Percentiles rank a stretch among this genome's conserved stretches.
Evolutionary conservation across 805 yeast species (phyloP).

Genomic region (Kodamaea lidongshanica): DNA sequence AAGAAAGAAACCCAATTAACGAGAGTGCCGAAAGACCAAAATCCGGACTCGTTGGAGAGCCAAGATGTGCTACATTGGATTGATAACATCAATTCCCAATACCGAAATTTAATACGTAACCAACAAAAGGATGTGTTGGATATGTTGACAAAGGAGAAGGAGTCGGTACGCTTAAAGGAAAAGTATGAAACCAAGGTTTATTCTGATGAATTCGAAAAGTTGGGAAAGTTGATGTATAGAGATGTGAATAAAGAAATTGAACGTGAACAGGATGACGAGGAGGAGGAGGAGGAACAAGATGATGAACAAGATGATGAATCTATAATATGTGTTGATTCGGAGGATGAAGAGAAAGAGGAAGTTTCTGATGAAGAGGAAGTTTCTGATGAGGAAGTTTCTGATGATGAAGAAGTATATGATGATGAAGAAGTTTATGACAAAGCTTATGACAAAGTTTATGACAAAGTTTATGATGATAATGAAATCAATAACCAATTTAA

Average conservation of each 20-base stretch:
- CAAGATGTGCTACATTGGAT: conserved; percentile 28
- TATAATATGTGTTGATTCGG: conserved; percentile 4
- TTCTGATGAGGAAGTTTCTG: background rate
- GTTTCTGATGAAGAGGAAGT: conserved; percentile 3
- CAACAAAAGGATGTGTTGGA: conserved; percentile 17
- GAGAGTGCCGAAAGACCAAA: conserved; percentile 1
- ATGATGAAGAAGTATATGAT: conserved; percentile 1
- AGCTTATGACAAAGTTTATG: no score
- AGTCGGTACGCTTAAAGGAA: conserved; percentile 16
- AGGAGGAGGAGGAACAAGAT: conserved; percentile 3
- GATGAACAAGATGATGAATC: conserved; percentile 4
- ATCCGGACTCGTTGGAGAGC: no score
- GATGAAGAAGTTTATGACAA: background rate
- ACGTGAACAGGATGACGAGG: background rate
- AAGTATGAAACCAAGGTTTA: conserved; percentile 18
- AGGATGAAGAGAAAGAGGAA: conserved; percentile 1
- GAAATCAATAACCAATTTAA: no score
- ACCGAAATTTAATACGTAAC: conserved; percentile 12
- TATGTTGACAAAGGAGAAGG: conserved; percentile 12
- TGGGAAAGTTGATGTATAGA: conserved; percentile 10
- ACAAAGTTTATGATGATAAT: no score
- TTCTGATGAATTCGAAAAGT: conserved; percentile 22
- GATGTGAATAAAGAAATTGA: no score
- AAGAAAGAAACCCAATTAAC: conserved; percentile 1
- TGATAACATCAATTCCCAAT: conserved; percentile 19